A percentile compares a stretch with the other conserved stretches of the same genome.
Evolutionary conservation across 805 yeast genomes (phyloP).

Genomic region (Yamadazyma philogaea): DNA sequence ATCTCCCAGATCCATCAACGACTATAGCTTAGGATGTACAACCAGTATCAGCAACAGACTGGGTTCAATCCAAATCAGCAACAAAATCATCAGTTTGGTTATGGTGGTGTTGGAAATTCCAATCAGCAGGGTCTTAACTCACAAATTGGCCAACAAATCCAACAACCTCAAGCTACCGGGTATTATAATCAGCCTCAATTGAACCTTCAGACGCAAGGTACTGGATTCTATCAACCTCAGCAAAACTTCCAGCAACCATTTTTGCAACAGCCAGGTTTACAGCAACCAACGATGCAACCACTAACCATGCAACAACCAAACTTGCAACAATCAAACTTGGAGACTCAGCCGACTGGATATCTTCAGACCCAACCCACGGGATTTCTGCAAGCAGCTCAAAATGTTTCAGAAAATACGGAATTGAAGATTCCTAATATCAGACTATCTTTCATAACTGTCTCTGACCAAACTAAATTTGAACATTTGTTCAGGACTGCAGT

Average conservation of each 20-base stretch:
- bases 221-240: conserved; percentile 17
- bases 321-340: conserved; percentile 7
- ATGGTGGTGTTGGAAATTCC: conserved; percentile 2
- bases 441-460: conserved; percentile 77
- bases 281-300: conserved; percentile 21
- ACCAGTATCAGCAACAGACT: conserved; percentile 37
- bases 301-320: background rate
- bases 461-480: conserved; percentile 85
- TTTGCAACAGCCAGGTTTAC: background rate
- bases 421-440: conserved; percentile 73
- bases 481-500: conserved; percentile 79
- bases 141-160: background rate
- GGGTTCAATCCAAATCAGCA: conserved; percentile 14
- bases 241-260: conserved; percentile 24
- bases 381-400: conserved; percentile 33
- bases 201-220: conserved; percentile 34
- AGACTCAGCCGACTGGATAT: conserved; percentile 20
- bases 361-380: conserved; percentile 28
- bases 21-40: conserved; percentile 28
- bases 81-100: conserved; percentile 22
- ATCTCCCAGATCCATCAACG: conserved; percentile 2
- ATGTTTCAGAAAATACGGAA: conserved; percentile 54
- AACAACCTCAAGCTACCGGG: conserved; percentile 1
- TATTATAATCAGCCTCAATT: conserved; percentile 28
- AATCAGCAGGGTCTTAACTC: background rate